Percentiles rank a stretch among this genome's conserved stretches.
These are phyloP conservation scores for Aspergillus novofumigatus DNA, from an alignment of 2,329 filamentous ascomycete genomes.

Conservation along the genomic window DNA sequence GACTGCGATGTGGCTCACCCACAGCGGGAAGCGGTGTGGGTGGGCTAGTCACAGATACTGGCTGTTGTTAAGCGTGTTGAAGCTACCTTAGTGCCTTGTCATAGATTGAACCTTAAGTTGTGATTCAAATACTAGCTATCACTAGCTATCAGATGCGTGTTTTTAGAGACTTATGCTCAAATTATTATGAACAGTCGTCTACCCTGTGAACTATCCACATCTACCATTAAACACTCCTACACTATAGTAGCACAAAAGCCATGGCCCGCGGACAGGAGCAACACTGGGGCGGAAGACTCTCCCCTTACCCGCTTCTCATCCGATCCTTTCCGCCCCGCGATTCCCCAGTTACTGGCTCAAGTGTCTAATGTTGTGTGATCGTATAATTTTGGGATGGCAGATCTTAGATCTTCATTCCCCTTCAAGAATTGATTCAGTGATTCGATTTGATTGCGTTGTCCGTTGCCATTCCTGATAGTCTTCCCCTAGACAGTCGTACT, in stretches of 20 bases:
- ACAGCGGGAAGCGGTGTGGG: too few relatives aligned
- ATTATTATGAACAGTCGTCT: too few relatives aligned
- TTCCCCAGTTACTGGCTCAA: neutral
- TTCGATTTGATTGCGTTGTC: neutral
- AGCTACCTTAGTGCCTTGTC: too few relatives aligned
- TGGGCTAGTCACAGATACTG: too few relatives aligned
- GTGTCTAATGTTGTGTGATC: neutral
- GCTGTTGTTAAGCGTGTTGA: too few relatives aligned
- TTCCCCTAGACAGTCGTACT: neutral
- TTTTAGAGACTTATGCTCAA: neutral
- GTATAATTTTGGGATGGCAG: neutral
- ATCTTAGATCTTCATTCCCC: neutral
- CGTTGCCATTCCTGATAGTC: neutral
- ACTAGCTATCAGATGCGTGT: neutral
- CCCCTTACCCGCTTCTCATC: neutral
- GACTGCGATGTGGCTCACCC: too few relatives aligned
- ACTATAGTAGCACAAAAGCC: too few relatives aligned
- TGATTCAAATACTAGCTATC: neutral
- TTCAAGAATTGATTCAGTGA: neutral
- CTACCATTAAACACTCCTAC: neutral
- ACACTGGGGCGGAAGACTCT: neutral
- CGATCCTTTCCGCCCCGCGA: slow-evolving; percentile 9
- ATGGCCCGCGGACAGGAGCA: neutral
- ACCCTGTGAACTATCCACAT: neutral
- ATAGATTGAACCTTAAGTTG: too few relatives aligned